phyloP scores from a whole-genome alignment of 768 basidiomycete species.

The Rhodosporidiobolus sp. region DNA sequence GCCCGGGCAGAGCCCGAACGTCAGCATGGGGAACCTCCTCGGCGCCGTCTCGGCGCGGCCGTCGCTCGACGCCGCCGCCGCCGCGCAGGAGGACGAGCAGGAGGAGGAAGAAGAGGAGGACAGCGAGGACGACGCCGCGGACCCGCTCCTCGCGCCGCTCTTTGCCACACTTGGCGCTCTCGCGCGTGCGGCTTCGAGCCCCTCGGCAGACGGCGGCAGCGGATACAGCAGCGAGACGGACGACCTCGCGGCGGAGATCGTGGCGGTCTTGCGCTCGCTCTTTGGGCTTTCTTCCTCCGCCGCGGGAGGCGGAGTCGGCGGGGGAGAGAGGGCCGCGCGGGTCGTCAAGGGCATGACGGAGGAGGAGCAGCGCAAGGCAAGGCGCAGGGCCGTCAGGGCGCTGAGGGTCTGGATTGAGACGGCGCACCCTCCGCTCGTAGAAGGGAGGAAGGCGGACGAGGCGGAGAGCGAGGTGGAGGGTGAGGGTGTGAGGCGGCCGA shows the following conservation, averaged over 20 bases:
- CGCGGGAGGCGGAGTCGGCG: not conserved
- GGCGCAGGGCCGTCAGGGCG: slow-evolving; percentile 10
- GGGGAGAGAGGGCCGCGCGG: not conserved
- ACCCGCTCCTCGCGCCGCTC: slow-evolving; percentile 7
- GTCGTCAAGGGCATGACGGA: not conserved
- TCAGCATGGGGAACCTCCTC: not conserved
- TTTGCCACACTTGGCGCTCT: slow-evolving; percentile 11
- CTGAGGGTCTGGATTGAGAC: slow-evolving; percentile 20
- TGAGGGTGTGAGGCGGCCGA: not conserved
- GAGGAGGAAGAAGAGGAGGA: not conserved
- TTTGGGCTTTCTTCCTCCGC: too few relatives aligned
- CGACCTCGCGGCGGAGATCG: slow-evolving; percentile 13
- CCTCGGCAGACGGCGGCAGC: not conserved
- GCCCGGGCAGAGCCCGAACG: not conserved
- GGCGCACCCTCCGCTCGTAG: not conserved
- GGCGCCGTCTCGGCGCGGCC: slow-evolving; percentile 6
- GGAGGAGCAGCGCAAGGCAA: slow-evolving; percentile 9
- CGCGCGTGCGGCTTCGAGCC: not conserved
- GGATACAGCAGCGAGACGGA: slow-evolving; percentile 28
- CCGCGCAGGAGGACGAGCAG: not conserved
- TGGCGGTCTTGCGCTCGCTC: slow-evolving; percentile 10
- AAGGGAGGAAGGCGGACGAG: not conserved
- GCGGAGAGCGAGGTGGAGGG: not conserved
- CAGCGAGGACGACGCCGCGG: not conserved
- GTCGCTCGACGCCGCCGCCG: not conserved